Percentiles rank a stretch among this genome's conserved stretches.
phyloP scores from a whole-genome alignment of 1,284 basidiomycete species.

The Pholiota adiposa region DNA sequence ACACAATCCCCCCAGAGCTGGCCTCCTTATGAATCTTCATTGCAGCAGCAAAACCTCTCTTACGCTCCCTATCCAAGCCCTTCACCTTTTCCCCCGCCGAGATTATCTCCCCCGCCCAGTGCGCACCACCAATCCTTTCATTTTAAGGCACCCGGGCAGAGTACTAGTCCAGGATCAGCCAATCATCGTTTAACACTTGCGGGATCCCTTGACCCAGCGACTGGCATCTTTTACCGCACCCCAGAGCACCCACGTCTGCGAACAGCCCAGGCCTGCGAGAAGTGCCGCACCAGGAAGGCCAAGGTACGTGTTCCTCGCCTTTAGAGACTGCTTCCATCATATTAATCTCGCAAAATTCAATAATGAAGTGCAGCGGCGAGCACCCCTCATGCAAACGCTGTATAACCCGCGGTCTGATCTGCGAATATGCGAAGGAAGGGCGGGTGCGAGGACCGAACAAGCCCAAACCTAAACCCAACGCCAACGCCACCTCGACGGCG shows the following conservation, averaged over 20 bases:
- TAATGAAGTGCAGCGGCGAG: slow-evolving; percentile 57
- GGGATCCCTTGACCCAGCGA: slow-evolving; percentile 60
- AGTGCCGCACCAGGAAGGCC: slow-evolving; percentile 64
- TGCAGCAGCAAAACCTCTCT: slow-evolving; percentile 18
- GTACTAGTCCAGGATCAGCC: slow-evolving; percentile 16
- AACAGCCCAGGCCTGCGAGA: slow-evolving; percentile 66
- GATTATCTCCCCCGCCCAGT: slow-evolving; percentile 27
- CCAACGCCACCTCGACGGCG: slow-evolving; percentile 3
- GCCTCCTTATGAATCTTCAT: slow-evolving; percentile 27
- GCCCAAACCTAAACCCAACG: slow-evolving; percentile 33
- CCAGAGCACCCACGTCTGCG: slow-evolving; percentile 63
- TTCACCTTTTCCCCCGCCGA: slow-evolving; percentile 29
- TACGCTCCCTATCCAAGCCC: slow-evolving; percentile 27
- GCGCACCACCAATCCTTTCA: slow-evolving; percentile 17
- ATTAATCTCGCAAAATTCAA: slow-evolving; percentile 3
- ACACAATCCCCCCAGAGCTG: slow-evolving; percentile 28
- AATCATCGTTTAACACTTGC: slow-evolving; percentile 45
- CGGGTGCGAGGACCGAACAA: slow-evolving; percentile 68
- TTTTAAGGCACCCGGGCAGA: slow-evolving; percentile 17
- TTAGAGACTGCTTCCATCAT: neutral
- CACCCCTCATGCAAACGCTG: slow-evolving; percentile 63
- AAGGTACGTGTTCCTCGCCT: slow-evolving; percentile 47
- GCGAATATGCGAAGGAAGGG: slow-evolving; percentile 65
- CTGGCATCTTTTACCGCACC: slow-evolving; percentile 62
- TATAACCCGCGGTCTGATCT: slow-evolving; percentile 49